Percentiles rank a stretch among this genome's conserved stretches.
These are phyloP conservation scores for Pyricularia sp. DNA, from an alignment of 2,329 filamentous ascomycete species.

Conservation along the genomic window DNA sequence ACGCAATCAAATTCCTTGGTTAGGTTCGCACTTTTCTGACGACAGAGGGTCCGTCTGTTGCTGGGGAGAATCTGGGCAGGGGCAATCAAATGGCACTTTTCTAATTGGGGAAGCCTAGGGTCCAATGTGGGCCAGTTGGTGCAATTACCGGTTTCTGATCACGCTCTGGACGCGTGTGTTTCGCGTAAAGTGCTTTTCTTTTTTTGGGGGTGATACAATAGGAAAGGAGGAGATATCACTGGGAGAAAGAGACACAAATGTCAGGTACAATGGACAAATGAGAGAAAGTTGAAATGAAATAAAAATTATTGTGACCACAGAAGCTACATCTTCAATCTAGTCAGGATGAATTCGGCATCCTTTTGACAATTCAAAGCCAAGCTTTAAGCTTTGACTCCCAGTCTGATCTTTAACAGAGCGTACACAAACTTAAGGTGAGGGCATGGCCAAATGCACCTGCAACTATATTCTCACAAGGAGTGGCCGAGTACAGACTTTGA, in stretches of 20 bases:
- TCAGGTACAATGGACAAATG: not conserved
- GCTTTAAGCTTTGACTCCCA: not conserved
- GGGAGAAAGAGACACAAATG: not conserved
- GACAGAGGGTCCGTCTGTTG: not conserved
- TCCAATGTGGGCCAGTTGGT: not conserved
- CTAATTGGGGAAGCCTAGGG: not conserved
- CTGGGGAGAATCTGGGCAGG: not conserved
- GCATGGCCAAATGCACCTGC: not conserved
- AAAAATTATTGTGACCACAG: not conserved
- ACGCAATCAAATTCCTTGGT: not conserved
- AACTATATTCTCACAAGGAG: not conserved
- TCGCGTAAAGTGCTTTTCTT: not conserved
- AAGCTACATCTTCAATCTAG: too few relatives aligned
- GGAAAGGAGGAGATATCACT: not conserved
- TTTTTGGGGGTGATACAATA: not conserved
- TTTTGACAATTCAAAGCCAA: not conserved
- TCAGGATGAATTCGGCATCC: not conserved
- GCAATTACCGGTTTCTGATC: not conserved
- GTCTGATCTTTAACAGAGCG: not conserved
- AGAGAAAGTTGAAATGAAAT: not conserved
- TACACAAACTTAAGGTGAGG: not conserved
- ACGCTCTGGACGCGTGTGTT: not conserved
- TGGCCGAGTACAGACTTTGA: not conserved
- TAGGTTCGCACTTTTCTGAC: not conserved
- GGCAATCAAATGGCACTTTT: not conserved